These are phyloP conservation scores for Brettanomyces bruxellensis DNA, from an alignment of 805 yeast species.

Conservation along the genomic window DNA sequence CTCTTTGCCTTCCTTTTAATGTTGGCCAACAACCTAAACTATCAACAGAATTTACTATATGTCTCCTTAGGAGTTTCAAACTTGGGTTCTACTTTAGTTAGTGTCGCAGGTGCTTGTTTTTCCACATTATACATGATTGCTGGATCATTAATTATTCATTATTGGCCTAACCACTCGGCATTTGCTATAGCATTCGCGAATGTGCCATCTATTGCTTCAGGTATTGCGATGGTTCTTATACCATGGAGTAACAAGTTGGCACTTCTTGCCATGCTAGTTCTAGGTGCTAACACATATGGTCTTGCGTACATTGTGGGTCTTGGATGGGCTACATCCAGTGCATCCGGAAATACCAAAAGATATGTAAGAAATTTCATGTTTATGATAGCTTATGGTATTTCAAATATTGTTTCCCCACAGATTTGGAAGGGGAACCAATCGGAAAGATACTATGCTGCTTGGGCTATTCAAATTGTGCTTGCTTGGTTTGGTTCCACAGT, in stretches of 20 bases:
- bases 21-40: slow-evolving; percentile 44
- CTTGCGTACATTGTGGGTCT: slow-evolving; percentile 14
- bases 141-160: slow-evolving; percentile 27
- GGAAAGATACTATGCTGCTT: slow-evolving; percentile 36
- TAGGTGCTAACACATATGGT: slow-evolving; percentile 7
- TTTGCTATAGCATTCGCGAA: slow-evolving; percentile 16
- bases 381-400: slow-evolving; percentile 36
- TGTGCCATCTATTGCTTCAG: slow-evolving; percentile 30
- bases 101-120: slow-evolving; percentile 45
- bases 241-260: slow-evolving; percentile 37
- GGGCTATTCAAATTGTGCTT: slow-evolving; percentile 43
- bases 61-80: slow-evolving; percentile 32
- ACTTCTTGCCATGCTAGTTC: slow-evolving; percentile 26
- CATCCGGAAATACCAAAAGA: slow-evolving; percentile 44
- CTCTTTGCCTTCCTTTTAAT: slow-evolving; percentile 34
- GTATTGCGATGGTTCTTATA: slow-evolving; percentile 35
- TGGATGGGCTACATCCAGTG: slow-evolving; percentile 24
- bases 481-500: slow-evolving; percentile 37
- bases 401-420: slow-evolving; percentile 46
- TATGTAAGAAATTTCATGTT: slow-evolving; percentile 35
- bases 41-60: slow-evolving; percentile 42
- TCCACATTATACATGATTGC: slow-evolving; percentile 31
- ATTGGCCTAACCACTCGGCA: slow-evolving; percentile 29
- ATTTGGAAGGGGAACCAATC: slow-evolving; percentile 36
- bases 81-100: slow-evolving; percentile 40